A percentile compares a stretch with the other conserved stretches of the same genome.
phyloP scores from a whole-genome alignment of 1,284 basidiomycete species.

The Apiotrichum sp. region DNA sequence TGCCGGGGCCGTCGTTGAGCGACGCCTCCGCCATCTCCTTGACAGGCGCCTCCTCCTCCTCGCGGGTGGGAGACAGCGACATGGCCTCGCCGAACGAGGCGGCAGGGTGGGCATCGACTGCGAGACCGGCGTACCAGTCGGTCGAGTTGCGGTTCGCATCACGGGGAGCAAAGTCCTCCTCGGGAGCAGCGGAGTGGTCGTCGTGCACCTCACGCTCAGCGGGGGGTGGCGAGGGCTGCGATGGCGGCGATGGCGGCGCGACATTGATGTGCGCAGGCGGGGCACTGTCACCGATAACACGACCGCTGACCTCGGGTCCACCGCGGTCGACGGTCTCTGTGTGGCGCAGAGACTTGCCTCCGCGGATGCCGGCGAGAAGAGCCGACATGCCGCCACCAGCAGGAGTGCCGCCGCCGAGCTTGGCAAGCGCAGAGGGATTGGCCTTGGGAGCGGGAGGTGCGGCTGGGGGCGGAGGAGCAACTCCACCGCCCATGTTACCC shows the following conservation, averaged over 20 bases:
- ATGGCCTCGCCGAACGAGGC: conserved; percentile 19
- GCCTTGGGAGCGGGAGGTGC: conserved; percentile 43
- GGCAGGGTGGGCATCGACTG: conserved; percentile 57
- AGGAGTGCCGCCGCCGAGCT: conserved; percentile 43
- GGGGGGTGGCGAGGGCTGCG: conserved; percentile 7
- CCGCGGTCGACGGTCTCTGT: conserved; percentile 80
- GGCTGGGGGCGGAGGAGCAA: conserved; percentile 40
- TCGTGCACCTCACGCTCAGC: neutral
- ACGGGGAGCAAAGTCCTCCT: conserved; percentile 26
- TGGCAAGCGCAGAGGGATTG: conserved; percentile 46
- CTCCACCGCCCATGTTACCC: conserved; percentile 41
- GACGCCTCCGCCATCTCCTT: conserved; percentile 1
- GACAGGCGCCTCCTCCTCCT: conserved; percentile 19
- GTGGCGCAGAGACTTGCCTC: conserved; percentile 70
- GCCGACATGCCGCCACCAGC: conserved; percentile 51
- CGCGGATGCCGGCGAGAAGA: conserved; percentile 74
- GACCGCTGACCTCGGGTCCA: conserved; percentile 60
- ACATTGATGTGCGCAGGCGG: conserved; percentile 58
- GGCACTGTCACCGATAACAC: conserved; percentile 65
- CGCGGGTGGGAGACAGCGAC: conserved; percentile 25
- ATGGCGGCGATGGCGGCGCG: conserved; percentile 35
- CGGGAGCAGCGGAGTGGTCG: conserved; percentile 3
- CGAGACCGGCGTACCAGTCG: conserved; percentile 87
- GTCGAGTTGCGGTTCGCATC: conserved; percentile 68
- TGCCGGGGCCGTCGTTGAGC: conserved; percentile 13